Evolutionary conservation across 768 basidiomycete genomes (phyloP).

Genomic region (Dendrothele bispora): DNA sequence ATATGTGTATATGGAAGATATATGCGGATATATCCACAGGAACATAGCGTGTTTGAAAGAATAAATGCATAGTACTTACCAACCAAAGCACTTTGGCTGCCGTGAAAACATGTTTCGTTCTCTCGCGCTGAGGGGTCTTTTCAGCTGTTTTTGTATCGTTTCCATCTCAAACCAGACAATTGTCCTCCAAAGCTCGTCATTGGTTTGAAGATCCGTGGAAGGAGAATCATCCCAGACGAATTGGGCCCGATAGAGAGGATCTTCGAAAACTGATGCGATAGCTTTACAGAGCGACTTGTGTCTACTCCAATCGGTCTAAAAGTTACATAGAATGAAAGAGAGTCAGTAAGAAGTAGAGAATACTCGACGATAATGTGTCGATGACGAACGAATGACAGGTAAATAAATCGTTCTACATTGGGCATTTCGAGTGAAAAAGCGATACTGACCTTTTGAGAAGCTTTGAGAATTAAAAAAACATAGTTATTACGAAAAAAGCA

Average conservation of each 20-base stretch:
- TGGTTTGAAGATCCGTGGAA: slow-evolving; percentile 8
- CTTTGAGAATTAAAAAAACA: slow-evolving; percentile 12
- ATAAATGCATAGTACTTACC: slow-evolving; percentile 16
- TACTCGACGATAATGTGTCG: no score
- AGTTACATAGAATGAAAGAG: not conserved
- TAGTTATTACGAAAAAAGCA: not conserved
- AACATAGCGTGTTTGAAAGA: no score
- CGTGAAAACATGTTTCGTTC: slow-evolving; percentile 27
- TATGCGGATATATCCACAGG: no score
- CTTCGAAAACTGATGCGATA: slow-evolving; percentile 20
- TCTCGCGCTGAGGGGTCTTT: slow-evolving; percentile 13
- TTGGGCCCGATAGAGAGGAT: slow-evolving; percentile 12
- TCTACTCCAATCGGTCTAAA: slow-evolving; percentile 27
- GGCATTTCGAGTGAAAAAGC: no score
- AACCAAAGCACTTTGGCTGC: slow-evolving; percentile 30
- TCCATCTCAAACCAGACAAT: slow-evolving; percentile 11
- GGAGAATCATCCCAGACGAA: slow-evolving; percentile 13
- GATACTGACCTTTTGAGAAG: slow-evolving; percentile 31
- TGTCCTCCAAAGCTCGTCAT: slow-evolving; percentile 12
- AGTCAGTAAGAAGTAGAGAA: not conserved
- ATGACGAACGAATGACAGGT: no score
- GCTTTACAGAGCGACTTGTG: slow-evolving; percentile 35
- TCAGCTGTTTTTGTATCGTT: slow-evolving; percentile 11
- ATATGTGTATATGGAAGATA: no score
- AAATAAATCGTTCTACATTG: no score